phyloP scores from a whole-genome alignment of 441 rosid species.

The Eutrema salsugineum region DNA sequence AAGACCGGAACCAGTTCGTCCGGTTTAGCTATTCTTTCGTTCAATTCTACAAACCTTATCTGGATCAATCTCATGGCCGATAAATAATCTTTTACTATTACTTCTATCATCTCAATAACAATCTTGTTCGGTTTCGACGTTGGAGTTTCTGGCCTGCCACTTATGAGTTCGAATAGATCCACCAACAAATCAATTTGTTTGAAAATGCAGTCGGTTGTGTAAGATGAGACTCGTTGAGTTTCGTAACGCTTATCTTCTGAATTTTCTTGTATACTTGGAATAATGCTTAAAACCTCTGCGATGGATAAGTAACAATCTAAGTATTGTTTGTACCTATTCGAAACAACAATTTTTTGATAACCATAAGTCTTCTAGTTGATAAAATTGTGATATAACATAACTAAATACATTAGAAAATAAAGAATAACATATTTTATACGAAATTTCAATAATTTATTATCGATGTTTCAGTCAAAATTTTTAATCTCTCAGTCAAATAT shows the following conservation, averaged over 20 bases:
- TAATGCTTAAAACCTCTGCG: conserved; percentile 3
- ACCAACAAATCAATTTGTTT: conserved; percentile 2
- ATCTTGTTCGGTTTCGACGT: background rate
- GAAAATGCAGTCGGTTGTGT: conserved; percentile 1
- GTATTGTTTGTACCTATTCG: conserved; percentile 20
- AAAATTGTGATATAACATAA: background rate
- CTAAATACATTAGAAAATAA: background rate
- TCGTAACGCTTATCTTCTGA: conserved; percentile 10
- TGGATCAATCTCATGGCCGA: conserved; percentile 11
- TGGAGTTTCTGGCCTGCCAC: background rate
- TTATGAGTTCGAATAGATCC: conserved; percentile 2
- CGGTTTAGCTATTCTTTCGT: background rate
- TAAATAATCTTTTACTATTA: conserved; percentile 8
- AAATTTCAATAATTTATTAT: background rate
- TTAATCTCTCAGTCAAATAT: background rate
- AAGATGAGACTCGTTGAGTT: background rate
- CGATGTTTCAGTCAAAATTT: background rate
- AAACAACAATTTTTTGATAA: background rate
- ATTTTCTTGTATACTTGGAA: background rate
- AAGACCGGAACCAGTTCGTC: background rate
- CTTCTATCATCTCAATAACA: background rate
- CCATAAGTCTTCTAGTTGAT: background rate
- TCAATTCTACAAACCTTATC: conserved; percentile 19
- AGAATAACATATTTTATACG: background rate
- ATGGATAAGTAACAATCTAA: background rate